Conservation (phyloP, 192 early-diverging fungal genomes). For the Spinellus fusiger region DNA sequence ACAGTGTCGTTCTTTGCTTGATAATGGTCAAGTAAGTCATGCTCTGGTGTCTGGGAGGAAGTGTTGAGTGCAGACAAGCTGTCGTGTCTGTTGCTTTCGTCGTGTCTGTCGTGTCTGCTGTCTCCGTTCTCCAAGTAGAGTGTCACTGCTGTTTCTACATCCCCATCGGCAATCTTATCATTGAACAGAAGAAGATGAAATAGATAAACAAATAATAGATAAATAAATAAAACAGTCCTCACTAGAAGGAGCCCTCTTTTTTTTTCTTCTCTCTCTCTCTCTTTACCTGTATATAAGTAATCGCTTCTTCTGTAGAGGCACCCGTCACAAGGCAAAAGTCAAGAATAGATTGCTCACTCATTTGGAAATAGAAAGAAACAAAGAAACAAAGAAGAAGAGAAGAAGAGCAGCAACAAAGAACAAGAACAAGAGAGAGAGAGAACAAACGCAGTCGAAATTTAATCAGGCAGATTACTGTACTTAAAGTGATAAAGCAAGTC, state of each 20-base stretch:
- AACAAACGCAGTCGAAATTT: neutral
- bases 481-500: neutral
- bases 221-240: neutral
- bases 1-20: constrained; percentile 41
- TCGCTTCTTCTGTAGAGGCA: constrained; percentile 64
- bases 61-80: constrained; percentile 9
- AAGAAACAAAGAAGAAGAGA: neutral
- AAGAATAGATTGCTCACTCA: constrained; percentile 21
- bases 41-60: too few relatives aligned
- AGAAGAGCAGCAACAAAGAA: neutral
- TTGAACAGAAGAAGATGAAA: neutral
- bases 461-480: too few relatives aligned
- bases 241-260: neutral
- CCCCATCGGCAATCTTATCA: constrained; percentile 64
- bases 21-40: too few relatives aligned
- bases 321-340: constrained; percentile 69
- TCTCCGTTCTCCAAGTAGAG: constrained; percentile 84
- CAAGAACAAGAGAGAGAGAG: neutral
- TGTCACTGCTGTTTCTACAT: constrained; percentile 69
- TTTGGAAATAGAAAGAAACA: neutral
- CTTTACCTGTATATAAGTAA: constrained; percentile 59
- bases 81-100: too few relatives aligned
- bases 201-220: neutral
- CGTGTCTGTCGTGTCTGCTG: too few relatives aligned
- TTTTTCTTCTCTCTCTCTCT: neutral